phyloP scores from a whole-genome alignment of 306 rosid species.

The Biancaea sappan region DNA sequence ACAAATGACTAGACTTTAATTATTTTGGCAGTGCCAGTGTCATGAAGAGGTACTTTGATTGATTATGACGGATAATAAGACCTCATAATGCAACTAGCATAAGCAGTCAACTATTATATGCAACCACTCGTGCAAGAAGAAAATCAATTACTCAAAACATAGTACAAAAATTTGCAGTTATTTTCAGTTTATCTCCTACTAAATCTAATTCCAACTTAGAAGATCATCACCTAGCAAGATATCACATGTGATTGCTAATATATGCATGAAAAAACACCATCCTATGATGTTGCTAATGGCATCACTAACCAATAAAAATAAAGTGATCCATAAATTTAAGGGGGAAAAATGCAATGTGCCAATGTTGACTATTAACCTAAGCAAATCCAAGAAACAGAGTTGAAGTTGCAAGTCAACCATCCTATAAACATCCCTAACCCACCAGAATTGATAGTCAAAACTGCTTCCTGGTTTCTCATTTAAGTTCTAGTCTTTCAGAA shows the following conservation, averaged over 20 bases:
- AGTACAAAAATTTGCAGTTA: neutral
- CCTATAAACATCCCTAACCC: neutral
- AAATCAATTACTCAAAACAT: neutral
- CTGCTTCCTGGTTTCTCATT: neutral
- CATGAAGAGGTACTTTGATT: neutral
- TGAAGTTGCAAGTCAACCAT: neutral
- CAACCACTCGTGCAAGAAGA: neutral
- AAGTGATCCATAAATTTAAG: neutral
- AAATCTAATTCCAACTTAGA: neutral
- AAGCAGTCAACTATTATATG: neutral
- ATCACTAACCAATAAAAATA: neutral
- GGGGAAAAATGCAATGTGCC: neutral
- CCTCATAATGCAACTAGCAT: too few relatives aligned
- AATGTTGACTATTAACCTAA: neutral
- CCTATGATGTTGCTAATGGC: neutral
- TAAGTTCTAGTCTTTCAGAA: neutral
- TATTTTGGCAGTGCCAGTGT: neutral
- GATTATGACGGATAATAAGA: too few relatives aligned
- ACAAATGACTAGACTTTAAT: neutral
- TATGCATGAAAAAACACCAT: neutral
- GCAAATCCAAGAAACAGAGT: neutral
- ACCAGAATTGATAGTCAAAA: neutral
- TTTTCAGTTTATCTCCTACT: slow-evolving; percentile 1
- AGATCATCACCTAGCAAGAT: neutral
- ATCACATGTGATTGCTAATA: neutral